Conservation (phyloP, 2,329 filamentous ascomycete genomes). For the Capronia americana region DNA sequence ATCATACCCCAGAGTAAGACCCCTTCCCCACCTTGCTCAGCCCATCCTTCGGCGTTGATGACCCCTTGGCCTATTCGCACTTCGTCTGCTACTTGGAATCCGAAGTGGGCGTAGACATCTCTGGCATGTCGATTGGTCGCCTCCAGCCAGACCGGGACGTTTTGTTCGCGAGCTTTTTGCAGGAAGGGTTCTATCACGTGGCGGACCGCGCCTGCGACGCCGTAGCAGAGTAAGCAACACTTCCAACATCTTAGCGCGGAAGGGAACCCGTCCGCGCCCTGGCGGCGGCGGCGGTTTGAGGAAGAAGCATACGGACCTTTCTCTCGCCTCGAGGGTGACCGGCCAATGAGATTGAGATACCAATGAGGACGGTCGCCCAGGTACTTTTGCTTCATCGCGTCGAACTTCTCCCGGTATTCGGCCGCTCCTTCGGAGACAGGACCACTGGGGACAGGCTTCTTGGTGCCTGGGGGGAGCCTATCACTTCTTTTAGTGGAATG, state of each 20-base stretch:
- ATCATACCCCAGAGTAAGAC: conserved; percentile 28
- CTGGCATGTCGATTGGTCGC: conserved; percentile 32
- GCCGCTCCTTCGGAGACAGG: conserved; percentile 15
- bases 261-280: background rate
- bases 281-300: background rate
- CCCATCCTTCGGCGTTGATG: conserved; percentile 30
- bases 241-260: background rate
- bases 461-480: conserved; percentile 29
- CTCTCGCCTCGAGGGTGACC: conserved; percentile 22
- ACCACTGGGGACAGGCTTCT: conserved; percentile 19
- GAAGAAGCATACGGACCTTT: conserved; percentile 21
- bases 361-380: conserved; percentile 26
- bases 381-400: conserved; percentile 25
- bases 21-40: conserved; percentile 22
- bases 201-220: conserved; percentile 28
- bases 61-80: conserved; percentile 31
- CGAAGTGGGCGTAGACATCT: conserved; percentile 36
- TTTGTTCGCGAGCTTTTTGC: conserved; percentile 27
- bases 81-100: conserved; percentile 31
- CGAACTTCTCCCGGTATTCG: conserved; percentile 27
- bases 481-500: background rate
- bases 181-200: conserved; percentile 34
- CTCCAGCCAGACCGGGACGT: conserved; percentile 37
- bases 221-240: background rate
- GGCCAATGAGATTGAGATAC: conserved; percentile 33